phyloP scores from a whole-genome alignment of 257 asterid genomes.

The Solanum arcanum region DNA sequence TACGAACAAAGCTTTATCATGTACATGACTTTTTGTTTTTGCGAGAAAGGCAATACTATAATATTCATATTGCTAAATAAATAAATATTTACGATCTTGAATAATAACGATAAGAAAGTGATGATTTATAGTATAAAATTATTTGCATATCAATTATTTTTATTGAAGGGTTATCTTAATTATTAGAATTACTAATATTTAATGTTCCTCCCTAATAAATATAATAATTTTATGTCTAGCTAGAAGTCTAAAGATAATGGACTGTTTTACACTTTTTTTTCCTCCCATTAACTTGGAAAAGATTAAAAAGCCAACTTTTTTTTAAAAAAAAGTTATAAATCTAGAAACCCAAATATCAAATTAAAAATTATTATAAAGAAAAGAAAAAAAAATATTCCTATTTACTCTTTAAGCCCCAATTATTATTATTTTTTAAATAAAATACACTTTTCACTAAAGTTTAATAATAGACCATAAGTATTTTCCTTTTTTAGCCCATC shows the following conservation, averaged over 20 bases:
- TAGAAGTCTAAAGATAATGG: neutral
- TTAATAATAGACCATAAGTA: neutral
- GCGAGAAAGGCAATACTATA: neutral
- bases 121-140: neutral
- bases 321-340: neutral
- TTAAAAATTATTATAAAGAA: neutral
- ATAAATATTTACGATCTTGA: neutral
- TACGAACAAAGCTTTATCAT: neutral
- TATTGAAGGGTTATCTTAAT: neutral
- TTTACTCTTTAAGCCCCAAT: neutral
- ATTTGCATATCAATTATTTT: neutral
- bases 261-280: neutral
- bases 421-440: fast-evolving
- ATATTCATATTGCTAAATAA: neutral
- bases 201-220: neutral
- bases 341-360: neutral
- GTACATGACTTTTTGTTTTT: neutral
- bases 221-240: neutral
- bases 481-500: neutral
- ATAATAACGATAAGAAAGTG: neutral
- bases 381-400: neutral
- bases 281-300: neutral
- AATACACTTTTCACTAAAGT: neutral
- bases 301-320: neutral
- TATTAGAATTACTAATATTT: neutral